Base-by-base conservation (phyloP, 768 basidiomycete species). In the Xerocomus brunneocitrinus region DNA sequence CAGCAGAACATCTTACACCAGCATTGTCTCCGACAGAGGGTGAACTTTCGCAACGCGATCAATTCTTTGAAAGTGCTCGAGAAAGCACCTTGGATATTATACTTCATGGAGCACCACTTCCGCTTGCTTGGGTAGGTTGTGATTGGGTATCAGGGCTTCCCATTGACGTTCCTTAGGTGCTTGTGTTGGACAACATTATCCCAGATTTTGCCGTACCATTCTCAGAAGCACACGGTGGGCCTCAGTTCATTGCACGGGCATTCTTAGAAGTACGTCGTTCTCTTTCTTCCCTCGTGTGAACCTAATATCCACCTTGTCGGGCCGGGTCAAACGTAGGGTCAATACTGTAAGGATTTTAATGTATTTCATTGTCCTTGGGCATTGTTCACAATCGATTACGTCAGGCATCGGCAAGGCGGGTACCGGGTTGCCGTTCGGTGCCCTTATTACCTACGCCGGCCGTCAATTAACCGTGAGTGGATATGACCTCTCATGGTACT, bases 171-270 rank as follows among this genome's bases (percentile, higher is more conserved):
- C 5, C 13, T 5, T 39, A 69, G 66, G 57, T 67, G 7, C 56
- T 67, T 7, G 58, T 67, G 36, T 42, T 32, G 7, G 67, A 67
- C 32, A 67, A 69, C 30, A 35, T 61, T 10, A 63, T 67, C 46
- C 66, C 66, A 8, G 63, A 65, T 44, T 47, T 67, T 54, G 67
- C 67, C 9, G 58, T 67, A 3, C 66, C 66, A 19, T 53, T 67
- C 16, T 57, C 63, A 22, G 66, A 67, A 41, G 61, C 59, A 10
- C 57, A 56, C 47, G 61, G 55, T 35, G 66, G 66, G 3, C 58
- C 67, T 27, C 59, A 65, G 38, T 67, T 69, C 36, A 39, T 67
- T 34, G 66, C 63, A 35, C 57, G 66, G 14, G 66, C 67, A 12
- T 45, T 58, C 42, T 48, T 67, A 8, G 66, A 67, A 48, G 67